Conservation (phyloP, 148 eudicot species). For the Agrostemma githago region DNA sequence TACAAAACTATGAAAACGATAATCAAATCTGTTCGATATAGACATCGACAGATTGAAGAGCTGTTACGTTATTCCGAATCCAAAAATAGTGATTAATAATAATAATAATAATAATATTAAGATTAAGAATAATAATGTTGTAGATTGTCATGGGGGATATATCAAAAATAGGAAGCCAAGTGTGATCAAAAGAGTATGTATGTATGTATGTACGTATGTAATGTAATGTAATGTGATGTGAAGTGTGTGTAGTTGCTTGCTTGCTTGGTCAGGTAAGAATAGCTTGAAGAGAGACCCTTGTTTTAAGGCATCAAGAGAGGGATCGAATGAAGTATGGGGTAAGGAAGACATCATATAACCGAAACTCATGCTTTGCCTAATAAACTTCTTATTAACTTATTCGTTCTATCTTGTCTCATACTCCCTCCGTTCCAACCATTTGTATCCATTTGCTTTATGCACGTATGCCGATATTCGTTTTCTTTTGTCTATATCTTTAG, state of each 20-base stretch:
- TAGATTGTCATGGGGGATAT: slow-evolving; percentile 23
- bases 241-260: slow-evolving; percentile 29
- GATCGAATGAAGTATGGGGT: slow-evolving; percentile 15
- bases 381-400: neutral
- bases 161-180: neutral
- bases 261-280: slow-evolving; percentile 65
- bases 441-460: too few species aligned
- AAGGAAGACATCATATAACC: slow-evolving; percentile 21
- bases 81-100: neutral
- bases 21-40: slow-evolving; percentile 18
- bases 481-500: too few species aligned
- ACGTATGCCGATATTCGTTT: too few species aligned
- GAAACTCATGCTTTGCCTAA: slow-evolving; percentile 13
- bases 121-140: neutral
- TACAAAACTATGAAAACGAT: neutral
- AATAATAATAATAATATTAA: too few species aligned
- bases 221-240: too few species aligned
- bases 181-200: slow-evolving; percentile 1
- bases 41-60: slow-evolving; percentile 27
- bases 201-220: too few species aligned
- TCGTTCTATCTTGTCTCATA: too few species aligned
- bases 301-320: slow-evolving; percentile 27
- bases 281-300: slow-evolving; percentile 52
- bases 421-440: too few species aligned
- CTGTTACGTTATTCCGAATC: neutral